These are phyloP conservation scores for Chondrostereum purpureum DNA, from an alignment of 1,284 basidiomycete species.

Conservation along the genomic window DNA sequence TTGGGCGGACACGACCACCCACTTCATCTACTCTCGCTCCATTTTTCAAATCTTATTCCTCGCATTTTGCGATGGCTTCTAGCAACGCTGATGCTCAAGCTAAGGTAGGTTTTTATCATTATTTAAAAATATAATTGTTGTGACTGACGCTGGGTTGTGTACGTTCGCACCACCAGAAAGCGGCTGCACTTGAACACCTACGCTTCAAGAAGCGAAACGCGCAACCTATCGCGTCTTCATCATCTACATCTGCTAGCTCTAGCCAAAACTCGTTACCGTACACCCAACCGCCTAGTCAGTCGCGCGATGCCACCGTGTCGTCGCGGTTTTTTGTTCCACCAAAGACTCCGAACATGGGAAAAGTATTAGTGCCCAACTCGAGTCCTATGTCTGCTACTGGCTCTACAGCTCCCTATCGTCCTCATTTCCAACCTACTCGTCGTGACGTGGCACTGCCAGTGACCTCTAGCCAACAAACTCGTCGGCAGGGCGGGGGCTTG, in stretches of 20 bases:
- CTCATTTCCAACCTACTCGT: constrained; percentile 24
- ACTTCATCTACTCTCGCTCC: constrained; percentile 7
- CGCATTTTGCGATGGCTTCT: neutral
- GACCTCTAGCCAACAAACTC: constrained; percentile 27
- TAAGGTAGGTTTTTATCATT: constrained; percentile 11
- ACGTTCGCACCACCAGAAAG: constrained; percentile 47
- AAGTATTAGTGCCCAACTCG: constrained; percentile 67
- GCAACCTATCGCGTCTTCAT: constrained; percentile 24
- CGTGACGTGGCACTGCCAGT: constrained; percentile 40
- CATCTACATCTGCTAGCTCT: constrained; percentile 27
- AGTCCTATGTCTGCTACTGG: constrained; percentile 48
- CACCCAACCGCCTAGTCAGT: constrained; percentile 31
- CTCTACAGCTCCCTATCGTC: constrained; percentile 27
- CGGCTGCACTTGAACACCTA: constrained; percentile 48
- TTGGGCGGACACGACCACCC: constrained; percentile 5
- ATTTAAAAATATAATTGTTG: constrained; percentile 8
- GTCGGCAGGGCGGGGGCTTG: constrained; percentile 27
- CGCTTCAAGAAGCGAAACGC: constrained; percentile 38
- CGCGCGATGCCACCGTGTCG: constrained; percentile 46
- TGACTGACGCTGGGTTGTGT: constrained; percentile 6
- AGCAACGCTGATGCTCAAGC: neutral
- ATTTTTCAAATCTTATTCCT: constrained; percentile 7
- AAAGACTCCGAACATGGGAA: constrained; percentile 34
- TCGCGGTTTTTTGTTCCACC: constrained; percentile 34
- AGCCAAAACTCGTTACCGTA: constrained; percentile 10